Evolutionary conservation across 208 protist genomes (phyloP), one percentile per base, ranked within the genome.

Genomic region (Trypanosoma boissoni): DNA sequence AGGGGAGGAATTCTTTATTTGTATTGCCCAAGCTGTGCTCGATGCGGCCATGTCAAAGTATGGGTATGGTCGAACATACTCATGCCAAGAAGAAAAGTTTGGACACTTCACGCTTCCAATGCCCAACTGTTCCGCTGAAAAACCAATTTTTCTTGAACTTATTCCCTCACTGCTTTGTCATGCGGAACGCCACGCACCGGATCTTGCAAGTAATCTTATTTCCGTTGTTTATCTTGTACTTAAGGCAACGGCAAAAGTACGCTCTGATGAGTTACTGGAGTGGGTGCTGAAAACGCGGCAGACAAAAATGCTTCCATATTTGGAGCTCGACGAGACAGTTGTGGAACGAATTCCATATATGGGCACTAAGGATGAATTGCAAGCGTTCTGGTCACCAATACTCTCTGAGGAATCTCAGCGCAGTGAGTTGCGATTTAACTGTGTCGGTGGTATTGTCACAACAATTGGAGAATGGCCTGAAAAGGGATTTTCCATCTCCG

Each of bases 71-170:
- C 31, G 68, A 26, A 29, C 27, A 34, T 48, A 39, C 12, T 55
- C 57, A 63, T 32, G 56, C 36, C 49, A 62, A 41, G 46, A 57
- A 1, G 49, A 67, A 29, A 80, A 55, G 28, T 56, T 68, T 29
- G 80, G 83, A 42, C 70, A 39, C 53, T 80, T 90, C 44, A 66
- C 66, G 37, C 24, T 89, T 5, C 57, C 61, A 8, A 43, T 67
- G 24, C 43, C 61, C 24, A 83, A 86, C 55, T 88, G 68, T 52
- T 75, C 70, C 14, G 81, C 81, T 23, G 75, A 82, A 48, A 89
- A 91, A 60, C 74, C 83, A 9, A 64, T 89, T 9, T 94, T 94
- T 58, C 68, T 94, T 12, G 77, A 88, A 34, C 48, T 94, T 8
- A 28, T 94, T 26, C 83, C 87, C 14, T 42, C 82, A 18, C 64